These are phyloP conservation scores for Aschersonia sp. DNA, from an alignment of 2,329 filamentous ascomycete genomes.

Conservation along the genomic window DNA sequence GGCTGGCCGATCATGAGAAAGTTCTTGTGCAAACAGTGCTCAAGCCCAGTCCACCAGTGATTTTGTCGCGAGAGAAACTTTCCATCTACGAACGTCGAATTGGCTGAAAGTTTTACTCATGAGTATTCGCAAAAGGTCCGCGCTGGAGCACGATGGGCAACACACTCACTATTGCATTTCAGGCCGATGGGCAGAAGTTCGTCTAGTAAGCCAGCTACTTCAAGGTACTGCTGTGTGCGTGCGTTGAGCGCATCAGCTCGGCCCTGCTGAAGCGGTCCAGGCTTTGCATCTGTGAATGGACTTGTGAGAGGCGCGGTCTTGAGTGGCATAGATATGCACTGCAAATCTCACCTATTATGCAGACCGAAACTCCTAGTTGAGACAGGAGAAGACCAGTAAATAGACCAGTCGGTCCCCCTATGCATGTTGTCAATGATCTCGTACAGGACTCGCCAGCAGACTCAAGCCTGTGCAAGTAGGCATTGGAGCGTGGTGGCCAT, in stretches of 20 bases:
- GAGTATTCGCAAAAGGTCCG: neutral
- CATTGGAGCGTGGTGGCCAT: too few species aligned
- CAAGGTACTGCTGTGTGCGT: slow-evolving; percentile 31
- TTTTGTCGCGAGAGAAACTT: slow-evolving; percentile 32
- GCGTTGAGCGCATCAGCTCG: slow-evolving; percentile 34
- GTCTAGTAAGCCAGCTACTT: slow-evolving; percentile 26
- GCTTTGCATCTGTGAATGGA: slow-evolving; percentile 19
- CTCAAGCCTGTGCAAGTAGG: neutral
- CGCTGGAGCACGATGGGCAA: neutral
- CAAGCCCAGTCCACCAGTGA: slow-evolving; percentile 30
- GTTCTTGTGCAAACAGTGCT: slow-evolving; percentile 29
- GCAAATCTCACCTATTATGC: slow-evolving; percentile 18
- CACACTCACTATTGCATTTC: slow-evolving; percentile 33
- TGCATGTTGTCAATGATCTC: neutral
- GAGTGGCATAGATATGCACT: neutral
- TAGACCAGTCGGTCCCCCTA: slow-evolving; percentile 30
- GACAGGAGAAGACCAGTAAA: slow-evolving; percentile 28
- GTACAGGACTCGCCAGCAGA: neutral
- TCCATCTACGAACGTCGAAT: slow-evolving; percentile 30
- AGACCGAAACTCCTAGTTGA: slow-evolving; percentile 24
- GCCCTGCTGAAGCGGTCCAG: slow-evolving; percentile 22
- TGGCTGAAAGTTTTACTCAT: slow-evolving; percentile 13
- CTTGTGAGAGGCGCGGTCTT: neutral
- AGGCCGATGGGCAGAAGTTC: slow-evolving; percentile 26
- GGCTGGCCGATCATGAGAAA: slow-evolving; percentile 37